A percentile compares a stretch with the other conserved stretches of the same genome.
Conservation (phyloP, 768 basidiomycete genomes). For the Leccinellum rugosiceps region DNA sequence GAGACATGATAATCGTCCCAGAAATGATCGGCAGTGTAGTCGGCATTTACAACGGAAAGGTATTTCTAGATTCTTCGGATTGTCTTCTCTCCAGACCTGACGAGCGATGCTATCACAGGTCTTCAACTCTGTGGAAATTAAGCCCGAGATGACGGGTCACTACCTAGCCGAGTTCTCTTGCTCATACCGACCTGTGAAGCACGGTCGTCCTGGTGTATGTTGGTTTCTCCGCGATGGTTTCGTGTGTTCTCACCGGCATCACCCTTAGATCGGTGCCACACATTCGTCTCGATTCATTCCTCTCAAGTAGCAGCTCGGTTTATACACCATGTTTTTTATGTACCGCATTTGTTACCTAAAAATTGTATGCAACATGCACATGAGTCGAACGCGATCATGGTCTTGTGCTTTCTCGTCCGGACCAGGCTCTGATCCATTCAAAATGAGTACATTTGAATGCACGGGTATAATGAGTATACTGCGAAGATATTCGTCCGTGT, state of each 20-base stretch:
- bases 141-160: conserved; percentile 99
- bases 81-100: neutral
- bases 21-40: conserved; percentile 99
- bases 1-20: conserved; percentile 99
- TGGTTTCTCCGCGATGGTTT: neutral
- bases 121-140: conserved; percentile 97
- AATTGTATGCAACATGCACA: conserved; percentile 38
- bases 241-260: conserved; percentile 9
- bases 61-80: conserved; percentile 31
- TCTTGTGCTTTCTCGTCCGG: conserved; percentile 6
- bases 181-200: conserved; percentile 98
- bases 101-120: conserved; percentile 42
- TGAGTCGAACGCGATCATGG: conserved; percentile 1
- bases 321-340: conserved; percentile 25
- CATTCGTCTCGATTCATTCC: conserved; percentile 92
- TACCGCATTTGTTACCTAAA: conserved; percentile 28
- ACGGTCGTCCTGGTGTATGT: conserved; percentile 98
- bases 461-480: conserved; percentile 59
- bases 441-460: conserved; percentile 40
- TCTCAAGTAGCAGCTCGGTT: conserved; percentile 73
- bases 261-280: conserved; percentile 77
- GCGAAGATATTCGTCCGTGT: conserved; percentile 60
- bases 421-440: conserved; percentile 27
- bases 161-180: conserved; percentile 97
- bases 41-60: conserved; percentile 98